phyloP scores from a whole-genome alignment of 2,329 filamentous ascomycete genomes.

The Paracoccidioides lutzii region DNA sequence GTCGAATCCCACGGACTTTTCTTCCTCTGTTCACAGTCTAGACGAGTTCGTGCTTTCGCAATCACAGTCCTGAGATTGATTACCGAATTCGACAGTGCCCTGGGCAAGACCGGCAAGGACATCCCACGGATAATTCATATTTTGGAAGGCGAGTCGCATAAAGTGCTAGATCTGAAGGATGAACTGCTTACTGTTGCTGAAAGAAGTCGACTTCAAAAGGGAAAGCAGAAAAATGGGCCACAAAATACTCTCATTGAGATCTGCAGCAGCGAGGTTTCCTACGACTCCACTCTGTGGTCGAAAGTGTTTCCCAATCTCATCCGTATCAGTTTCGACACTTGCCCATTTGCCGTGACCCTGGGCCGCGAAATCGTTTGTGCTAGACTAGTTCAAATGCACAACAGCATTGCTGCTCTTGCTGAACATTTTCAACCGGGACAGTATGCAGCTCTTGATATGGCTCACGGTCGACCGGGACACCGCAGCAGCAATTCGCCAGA shows the following conservation, averaged over 20 bases:
- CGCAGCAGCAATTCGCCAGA: conserved; percentile 50
- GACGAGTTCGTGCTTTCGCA: conserved; percentile 75
- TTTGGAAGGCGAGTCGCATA: conserved; percentile 74
- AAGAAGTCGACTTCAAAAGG: conserved; percentile 78
- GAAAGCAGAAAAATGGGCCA: conserved; percentile 69
- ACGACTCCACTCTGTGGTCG: conserved; percentile 92
- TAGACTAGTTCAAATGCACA: conserved; percentile 84
- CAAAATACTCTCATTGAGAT: conserved; percentile 83
- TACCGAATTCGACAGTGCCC: conserved; percentile 79
- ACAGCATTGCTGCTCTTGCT: conserved; percentile 63
- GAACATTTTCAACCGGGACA: conserved; percentile 37
- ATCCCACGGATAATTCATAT: conserved; percentile 79
- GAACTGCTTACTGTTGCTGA: conserved; percentile 75
- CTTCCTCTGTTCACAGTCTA: conserved; percentile 91
- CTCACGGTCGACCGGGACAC: conserved; percentile 27
- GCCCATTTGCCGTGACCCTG: conserved; percentile 79
- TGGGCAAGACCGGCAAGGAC: conserved; percentile 69
- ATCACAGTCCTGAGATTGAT: conserved; percentile 86
- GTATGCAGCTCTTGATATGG: conserved; percentile 23
- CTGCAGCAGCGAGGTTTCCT: conserved; percentile 87
- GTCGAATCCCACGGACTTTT: conserved; percentile 94
- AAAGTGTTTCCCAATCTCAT: conserved; percentile 96
- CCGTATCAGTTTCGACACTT: conserved; percentile 77
- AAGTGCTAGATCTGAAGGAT: conserved; percentile 85
- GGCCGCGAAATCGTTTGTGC: conserved; percentile 88